Evolutionary conservation across 106 monocot genomes (phyloP).

Genomic region (Apostasia shenzhenica): DNA sequence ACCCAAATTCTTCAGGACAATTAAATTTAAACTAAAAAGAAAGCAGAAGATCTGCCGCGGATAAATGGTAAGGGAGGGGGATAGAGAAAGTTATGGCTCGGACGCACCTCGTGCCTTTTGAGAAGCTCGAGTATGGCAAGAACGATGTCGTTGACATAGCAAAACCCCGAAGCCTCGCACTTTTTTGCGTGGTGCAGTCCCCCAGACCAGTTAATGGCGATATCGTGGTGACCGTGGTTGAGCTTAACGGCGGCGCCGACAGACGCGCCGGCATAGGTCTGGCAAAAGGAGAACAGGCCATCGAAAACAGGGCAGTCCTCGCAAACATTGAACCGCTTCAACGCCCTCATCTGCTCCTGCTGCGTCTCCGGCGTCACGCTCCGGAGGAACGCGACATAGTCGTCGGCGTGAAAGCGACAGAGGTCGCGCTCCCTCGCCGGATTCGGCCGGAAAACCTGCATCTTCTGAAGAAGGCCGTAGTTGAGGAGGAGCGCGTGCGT

Average conservation of each 20-base stretch:
- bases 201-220: constrained; percentile 50
- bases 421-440: constrained; percentile 24
- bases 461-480: constrained; percentile 25
- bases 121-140: constrained; percentile 39
- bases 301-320: constrained; percentile 31
- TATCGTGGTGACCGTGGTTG: constrained; percentile 18
- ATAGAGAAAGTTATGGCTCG: not conserved
- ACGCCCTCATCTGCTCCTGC: constrained; percentile 7
- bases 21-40: not conserved
- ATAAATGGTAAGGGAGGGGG: not conserved
- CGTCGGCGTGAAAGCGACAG: constrained; percentile 33
- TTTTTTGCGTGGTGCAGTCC: constrained; percentile 43
- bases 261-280: constrained; percentile 30
- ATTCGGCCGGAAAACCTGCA: constrained; percentile 20
- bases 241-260: constrained; percentile 25
- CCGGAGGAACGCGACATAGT: constrained; percentile 35
- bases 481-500: constrained; percentile 26
- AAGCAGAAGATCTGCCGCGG: not conserved
- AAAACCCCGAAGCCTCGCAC: constrained; percentile 32
- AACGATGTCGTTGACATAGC: constrained; percentile 48
- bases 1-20: too few relatives aligned
- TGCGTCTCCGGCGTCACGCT: constrained; percentile 15
- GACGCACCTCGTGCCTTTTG: constrained; percentile 19
- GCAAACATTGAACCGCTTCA: constrained; percentile 13
- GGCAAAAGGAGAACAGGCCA: constrained; percentile 31